Evolutionary conservation across 768 basidiomycete species (phyloP), one percentile per base, ranked within the genome.

Genomic region (Mycena olivaceomarginata): DNA sequence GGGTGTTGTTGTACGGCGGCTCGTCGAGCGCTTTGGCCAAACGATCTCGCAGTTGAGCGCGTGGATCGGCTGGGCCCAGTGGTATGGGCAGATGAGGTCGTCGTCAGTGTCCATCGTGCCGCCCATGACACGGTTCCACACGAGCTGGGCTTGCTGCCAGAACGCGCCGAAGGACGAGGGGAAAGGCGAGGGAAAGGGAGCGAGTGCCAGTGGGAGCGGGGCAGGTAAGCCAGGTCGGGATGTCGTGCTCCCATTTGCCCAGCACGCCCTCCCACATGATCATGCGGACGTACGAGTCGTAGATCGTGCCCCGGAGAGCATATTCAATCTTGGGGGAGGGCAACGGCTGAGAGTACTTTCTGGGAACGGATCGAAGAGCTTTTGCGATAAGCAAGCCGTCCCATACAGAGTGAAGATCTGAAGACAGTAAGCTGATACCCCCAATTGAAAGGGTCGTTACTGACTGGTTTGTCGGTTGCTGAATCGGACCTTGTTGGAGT

Each of bases 341-440:
- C 0, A 98, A 87, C 1, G 95, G 96, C 0, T 77, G 84, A 3
- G 94, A 91, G 83, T 99, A 99, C 84, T 98, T 98, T 25, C 75
- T 69, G 0, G 93, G 90, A 0, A 95, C 90, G 39, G 91, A 90
- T 43, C 97, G 93, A 74, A 99, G 89, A 37, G 93, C 92, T 84
- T 97, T 94, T 6, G 96, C 93, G 80, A 98, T 93, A 70, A 99
- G 90, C 43, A 92, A 87, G 22, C 88, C 87, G 82, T 99, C 98
- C 98, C 97, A 99, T 0, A 96, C 88, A 2, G 95, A 94, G 83
- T 98, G 97, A 2, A 99, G 88, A 82, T 97, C 96, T 89, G 59
- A n/a, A n/a, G n/a, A n/a, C n/a, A n/a, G n/a, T n/a, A n/a, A n/a
- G n/a, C n/a, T n/a, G n/a, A n/a, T n/a, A n/a, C n/a, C n/a, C n/a